Conservation (phyloP, 2,329 filamentous ascomycete genomes). For the Cytospora paraplurivora region DNA sequence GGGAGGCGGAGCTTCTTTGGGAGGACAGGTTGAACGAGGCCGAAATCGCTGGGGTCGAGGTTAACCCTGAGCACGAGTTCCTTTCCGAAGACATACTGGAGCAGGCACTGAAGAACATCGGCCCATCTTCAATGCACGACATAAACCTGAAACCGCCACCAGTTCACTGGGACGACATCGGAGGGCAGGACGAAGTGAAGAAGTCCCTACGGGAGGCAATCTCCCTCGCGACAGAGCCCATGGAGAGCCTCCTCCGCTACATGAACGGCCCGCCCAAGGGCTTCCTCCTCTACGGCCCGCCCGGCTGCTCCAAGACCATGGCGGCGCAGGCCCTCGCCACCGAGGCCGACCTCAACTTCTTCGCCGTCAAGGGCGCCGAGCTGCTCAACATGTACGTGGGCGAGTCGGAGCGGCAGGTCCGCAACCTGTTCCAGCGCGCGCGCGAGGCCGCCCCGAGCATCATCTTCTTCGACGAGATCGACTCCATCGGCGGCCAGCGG, state of each 20-base stretch:
- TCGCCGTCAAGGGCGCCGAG: slow-evolving; percentile 91
- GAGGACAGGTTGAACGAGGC: background rate
- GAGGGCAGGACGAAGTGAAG: slow-evolving; percentile 79
- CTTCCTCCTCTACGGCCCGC: slow-evolving; percentile 86
- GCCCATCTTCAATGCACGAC: slow-evolving; percentile 84
- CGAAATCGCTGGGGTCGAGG: slow-evolving; percentile 7
- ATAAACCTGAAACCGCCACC: slow-evolving; percentile 87
- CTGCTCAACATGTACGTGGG: slow-evolving; percentile 97
- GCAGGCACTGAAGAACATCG: slow-evolving; percentile 66
- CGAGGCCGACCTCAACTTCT: slow-evolving; percentile 88
- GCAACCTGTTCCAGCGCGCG: slow-evolving; percentile 84
- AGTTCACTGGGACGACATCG: slow-evolving; percentile 84
- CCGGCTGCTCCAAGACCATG: slow-evolving; percentile 93
- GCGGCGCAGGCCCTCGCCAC: slow-evolving; percentile 89
- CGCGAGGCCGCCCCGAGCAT: slow-evolving; percentile 85
- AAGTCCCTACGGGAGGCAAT: slow-evolving; percentile 56
- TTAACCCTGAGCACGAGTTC: slow-evolving; percentile 31
- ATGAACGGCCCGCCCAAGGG: slow-evolving; percentile 70
- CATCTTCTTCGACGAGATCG: slow-evolving; percentile 97
- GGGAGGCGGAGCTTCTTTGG: slow-evolving; percentile 45
- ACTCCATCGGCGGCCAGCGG: slow-evolving; percentile 70
- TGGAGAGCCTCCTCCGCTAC: slow-evolving; percentile 39
- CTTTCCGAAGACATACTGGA: slow-evolving; percentile 57
- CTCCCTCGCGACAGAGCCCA: slow-evolving; percentile 39
- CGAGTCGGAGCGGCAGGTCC: slow-evolving; percentile 84